Conservation (phyloP, 2,329 filamentous ascomycete genomes). For the Coleophoma eucalyptorum region DNA sequence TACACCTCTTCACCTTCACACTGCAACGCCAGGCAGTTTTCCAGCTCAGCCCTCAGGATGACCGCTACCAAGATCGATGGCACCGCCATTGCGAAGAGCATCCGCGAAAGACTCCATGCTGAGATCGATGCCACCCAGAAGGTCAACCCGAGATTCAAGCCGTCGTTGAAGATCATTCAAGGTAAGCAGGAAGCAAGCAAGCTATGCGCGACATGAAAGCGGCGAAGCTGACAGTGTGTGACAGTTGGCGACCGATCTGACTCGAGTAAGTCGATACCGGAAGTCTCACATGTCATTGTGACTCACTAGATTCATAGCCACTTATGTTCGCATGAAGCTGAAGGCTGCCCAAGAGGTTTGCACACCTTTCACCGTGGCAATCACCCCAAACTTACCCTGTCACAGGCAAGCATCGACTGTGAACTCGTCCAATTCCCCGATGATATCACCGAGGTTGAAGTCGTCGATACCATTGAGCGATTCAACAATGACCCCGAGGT, state of each 20-base stretch:
- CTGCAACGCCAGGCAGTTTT: constrained; percentile 32
- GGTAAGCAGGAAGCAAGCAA: constrained; percentile 45
- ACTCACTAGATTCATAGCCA: constrained; percentile 50
- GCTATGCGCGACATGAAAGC: constrained; percentile 5
- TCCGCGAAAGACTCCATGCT: constrained; percentile 74
- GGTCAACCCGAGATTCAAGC: constrained; percentile 82
- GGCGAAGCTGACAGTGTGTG: neutral
- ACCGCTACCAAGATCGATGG: constrained; percentile 90
- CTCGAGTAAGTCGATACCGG: constrained; percentile 58
- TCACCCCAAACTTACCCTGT: constrained; percentile 10
- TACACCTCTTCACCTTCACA: constrained; percentile 4
- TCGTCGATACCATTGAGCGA: constrained; percentile 74
- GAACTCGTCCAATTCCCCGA: constrained; percentile 82
- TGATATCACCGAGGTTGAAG: constrained; percentile 76
- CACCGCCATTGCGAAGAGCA: constrained; percentile 88
- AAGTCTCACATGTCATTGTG: constrained; percentile 26
- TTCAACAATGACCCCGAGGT: constrained; percentile 85
- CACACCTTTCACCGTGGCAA: constrained; percentile 8
- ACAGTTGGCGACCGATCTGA: constrained; percentile 89
- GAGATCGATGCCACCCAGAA: constrained; percentile 82
- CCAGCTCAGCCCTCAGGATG: constrained; percentile 62
- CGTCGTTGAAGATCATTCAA: constrained; percentile 91
- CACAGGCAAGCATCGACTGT: constrained; percentile 84
- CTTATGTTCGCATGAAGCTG: constrained; percentile 99
- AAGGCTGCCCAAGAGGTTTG: constrained; percentile 89